Conservation (phyloP, 148 eudicot species). For the Nepenthes gracilis region DNA sequence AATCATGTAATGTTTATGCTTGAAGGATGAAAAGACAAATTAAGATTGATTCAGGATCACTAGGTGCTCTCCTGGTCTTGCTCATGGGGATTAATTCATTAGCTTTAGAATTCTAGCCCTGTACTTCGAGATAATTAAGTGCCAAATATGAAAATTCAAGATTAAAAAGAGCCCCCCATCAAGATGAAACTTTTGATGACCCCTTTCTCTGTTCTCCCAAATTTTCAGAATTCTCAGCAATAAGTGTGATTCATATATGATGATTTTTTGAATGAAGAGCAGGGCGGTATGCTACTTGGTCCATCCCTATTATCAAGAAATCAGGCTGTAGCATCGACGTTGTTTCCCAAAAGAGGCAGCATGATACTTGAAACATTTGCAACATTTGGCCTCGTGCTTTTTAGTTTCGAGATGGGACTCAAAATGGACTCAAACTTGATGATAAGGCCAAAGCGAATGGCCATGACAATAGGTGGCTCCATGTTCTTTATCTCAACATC, state of each 20-base stretch:
- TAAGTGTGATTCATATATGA: neutral
- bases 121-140: too few relatives aligned
- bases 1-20: too few relatives aligned
- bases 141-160: too few relatives aligned
- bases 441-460: constrained; percentile 21
- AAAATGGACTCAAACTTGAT: constrained; percentile 34
- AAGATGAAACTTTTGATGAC: neutral
- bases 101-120: too few relatives aligned
- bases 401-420: constrained; percentile 45
- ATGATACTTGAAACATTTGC: constrained; percentile 40
- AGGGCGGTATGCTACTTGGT: constrained; percentile 62
- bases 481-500: constrained; percentile 16
- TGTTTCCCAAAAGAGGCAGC: constrained; percentile 45
- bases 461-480: constrained; percentile 23
- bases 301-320: constrained; percentile 41
- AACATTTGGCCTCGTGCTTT: constrained; percentile 39
- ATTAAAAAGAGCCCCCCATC: too few relatives aligned
- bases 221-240: neutral
- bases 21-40: too few relatives aligned
- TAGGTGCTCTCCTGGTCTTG: too few relatives aligned
- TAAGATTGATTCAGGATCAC: too few relatives aligned
- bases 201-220: neutral
- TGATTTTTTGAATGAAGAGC: neutral
- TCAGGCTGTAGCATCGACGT: constrained; percentile 1
- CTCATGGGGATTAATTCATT: too few relatives aligned